Conservation (phyloP, 768 basidiomycete genomes). For the Suillus ampliporus region DNA sequence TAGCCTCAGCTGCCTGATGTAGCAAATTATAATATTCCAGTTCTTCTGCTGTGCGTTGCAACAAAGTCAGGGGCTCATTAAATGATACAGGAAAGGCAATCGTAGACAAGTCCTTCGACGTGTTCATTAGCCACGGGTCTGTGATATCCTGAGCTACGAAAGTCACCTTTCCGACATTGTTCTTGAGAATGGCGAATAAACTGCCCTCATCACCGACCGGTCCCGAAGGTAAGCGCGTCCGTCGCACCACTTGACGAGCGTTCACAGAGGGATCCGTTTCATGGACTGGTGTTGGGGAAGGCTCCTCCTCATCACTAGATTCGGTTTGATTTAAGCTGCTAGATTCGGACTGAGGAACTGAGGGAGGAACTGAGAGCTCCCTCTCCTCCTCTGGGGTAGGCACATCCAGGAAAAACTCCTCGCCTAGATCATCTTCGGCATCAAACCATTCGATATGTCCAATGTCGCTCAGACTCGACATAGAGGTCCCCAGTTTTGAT, state of each 20-base stretch:
- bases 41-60: conserved; percentile 85
- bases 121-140: conserved; percentile 5
- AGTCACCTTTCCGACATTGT: conserved; percentile 84
- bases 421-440: conserved; percentile 55
- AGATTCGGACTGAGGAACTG: conserved; percentile 46
- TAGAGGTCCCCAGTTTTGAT: conserved; percentile 51
- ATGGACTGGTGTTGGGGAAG: conserved; percentile 1
- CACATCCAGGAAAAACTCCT: conserved; percentile 68
- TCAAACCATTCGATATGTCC: conserved; percentile 74
- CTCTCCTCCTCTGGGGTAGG: conserved; percentile 45
- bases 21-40: conserved; percentile 78
- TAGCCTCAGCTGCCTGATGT: conserved; percentile 61
- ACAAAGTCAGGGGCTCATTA: conserved; percentile 85
- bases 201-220: conserved; percentile 79
- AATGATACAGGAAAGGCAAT: conserved; percentile 88
- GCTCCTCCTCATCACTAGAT: conserved; percentile 57
- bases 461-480: conserved; percentile 56
- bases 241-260: conserved; percentile 45
- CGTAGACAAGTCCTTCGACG: conserved; percentile 73
- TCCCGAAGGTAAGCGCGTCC: conserved; percentile 64
- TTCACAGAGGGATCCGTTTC: conserved; percentile 15
- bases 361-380: conserved; percentile 43
- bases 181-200: conserved; percentile 81
- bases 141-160: conserved; percentile 7
- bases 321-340: conserved; percentile 44